Conservation (phyloP, 176 grass and related monocot species). For the Areca catechu region DNA sequence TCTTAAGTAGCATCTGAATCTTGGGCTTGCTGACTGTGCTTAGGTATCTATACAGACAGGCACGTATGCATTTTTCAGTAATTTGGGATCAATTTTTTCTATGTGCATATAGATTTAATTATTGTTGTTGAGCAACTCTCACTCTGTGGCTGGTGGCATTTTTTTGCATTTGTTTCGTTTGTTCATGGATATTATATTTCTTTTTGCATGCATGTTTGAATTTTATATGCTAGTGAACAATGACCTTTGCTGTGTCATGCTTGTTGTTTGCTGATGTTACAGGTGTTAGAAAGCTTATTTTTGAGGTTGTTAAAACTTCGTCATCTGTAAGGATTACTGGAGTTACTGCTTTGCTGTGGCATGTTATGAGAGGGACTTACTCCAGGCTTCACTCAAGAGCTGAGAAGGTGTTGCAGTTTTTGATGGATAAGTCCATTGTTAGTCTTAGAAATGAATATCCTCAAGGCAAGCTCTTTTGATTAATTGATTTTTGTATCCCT, state of each 20-base stretch:
- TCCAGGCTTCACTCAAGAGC: constrained; percentile 74
- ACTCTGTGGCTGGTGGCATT: not conserved
- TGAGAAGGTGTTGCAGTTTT: constrained; percentile 56
- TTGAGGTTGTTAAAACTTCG: constrained; percentile 53
- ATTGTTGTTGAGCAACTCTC: no score
- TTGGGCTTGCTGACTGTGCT: no score
- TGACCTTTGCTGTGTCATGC: no score
- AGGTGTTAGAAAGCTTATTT: constrained; percentile 59
- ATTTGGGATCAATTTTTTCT: no score
- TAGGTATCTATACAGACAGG: no score
- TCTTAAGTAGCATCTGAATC: no score
- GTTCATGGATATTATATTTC: not conserved
- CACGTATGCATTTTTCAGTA: no score
- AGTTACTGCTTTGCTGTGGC: constrained; percentile 54
- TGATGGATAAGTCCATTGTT: constrained; percentile 57
- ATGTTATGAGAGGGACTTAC: constrained; percentile 74
- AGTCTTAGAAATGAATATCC: constrained; percentile 43
- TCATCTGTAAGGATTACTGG: constrained; percentile 44
- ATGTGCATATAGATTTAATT: no score
- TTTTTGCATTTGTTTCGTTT: constrained; percentile 7
- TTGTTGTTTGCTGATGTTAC: constrained; percentile 5
- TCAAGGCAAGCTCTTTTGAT: constrained; percentile 38
- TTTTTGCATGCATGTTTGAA: no score
- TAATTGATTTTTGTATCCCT: no score
- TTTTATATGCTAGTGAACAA: no score